Conservation (phyloP, 1,284 basidiomycete genomes). For the Clitocybe nebularis region DNA sequence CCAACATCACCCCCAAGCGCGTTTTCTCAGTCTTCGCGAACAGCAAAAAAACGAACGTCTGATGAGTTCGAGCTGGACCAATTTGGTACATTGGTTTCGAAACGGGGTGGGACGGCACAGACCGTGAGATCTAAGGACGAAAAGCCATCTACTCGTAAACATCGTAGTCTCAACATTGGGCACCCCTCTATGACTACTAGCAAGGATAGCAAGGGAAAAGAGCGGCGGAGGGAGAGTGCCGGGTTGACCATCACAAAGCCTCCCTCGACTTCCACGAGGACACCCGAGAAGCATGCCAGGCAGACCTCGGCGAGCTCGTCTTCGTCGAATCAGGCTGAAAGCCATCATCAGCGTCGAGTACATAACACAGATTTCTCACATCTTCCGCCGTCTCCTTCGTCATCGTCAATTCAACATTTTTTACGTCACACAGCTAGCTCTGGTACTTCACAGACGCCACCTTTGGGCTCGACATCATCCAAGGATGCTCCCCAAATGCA, state of each 20-base stretch:
- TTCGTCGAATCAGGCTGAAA: conserved; percentile 53
- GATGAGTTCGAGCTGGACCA: conserved; percentile 81
- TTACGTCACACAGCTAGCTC: conserved; percentile 53
- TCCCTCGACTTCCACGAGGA: conserved; percentile 24
- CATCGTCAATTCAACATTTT: conserved; percentile 81
- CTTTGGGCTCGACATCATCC: conserved; percentile 37
- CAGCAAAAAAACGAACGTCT: conserved; percentile 72
- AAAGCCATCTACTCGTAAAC: conserved; percentile 54
- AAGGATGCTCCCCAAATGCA: conserved; percentile 43
- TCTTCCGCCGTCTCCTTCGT: conserved; percentile 83
- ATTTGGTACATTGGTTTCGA: conserved; percentile 53
- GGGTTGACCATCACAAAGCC: conserved; percentile 42
- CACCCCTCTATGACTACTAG: conserved; percentile 34
- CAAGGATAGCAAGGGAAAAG: conserved; percentile 49
- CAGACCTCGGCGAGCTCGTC: conserved; percentile 69
- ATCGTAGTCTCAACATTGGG: conserved; percentile 65
- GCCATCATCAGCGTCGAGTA: conserved; percentile 48
- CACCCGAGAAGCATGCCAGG: conserved; percentile 51
- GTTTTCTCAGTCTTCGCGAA: conserved; percentile 50
- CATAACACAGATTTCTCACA: conserved; percentile 82
- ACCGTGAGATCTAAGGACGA: conserved; percentile 46
- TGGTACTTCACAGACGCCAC: conserved; percentile 42
- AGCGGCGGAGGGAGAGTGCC: conserved; percentile 62
- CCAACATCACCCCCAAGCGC: conserved; percentile 55
- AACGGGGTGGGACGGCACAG: conserved; percentile 33